Conservation (phyloP, 768 basidiomycete genomes). For the Leccinum sublutescens region DNA sequence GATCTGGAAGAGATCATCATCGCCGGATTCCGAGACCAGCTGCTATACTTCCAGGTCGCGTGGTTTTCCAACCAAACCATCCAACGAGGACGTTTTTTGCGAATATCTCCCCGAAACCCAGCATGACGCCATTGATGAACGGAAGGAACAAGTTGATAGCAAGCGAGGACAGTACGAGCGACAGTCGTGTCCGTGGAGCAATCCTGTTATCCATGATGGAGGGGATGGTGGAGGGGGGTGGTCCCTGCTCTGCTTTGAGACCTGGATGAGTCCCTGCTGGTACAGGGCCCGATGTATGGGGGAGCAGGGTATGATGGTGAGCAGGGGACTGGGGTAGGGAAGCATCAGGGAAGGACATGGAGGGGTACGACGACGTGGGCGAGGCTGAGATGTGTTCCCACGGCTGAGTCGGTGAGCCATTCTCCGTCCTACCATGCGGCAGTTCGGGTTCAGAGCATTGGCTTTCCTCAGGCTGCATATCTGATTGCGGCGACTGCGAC, state of each 20-base stretch:
- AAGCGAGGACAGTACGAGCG: slow-evolving; percentile 68
- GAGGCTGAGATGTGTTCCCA: slow-evolving; percentile 75
- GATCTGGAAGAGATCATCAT: slow-evolving; percentile 5
- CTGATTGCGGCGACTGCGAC: slow-evolving; percentile 4
- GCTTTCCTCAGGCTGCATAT: slow-evolving; percentile 32
- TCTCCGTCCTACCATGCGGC: slow-evolving; percentile 15
- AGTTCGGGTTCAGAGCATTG: not conserved
- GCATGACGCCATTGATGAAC: slow-evolving; percentile 93
- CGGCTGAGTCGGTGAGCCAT: slow-evolving; percentile 44
- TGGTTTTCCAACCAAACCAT: slow-evolving; percentile 45
- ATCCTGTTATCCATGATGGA: slow-evolving; percentile 70
- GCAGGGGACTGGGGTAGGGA: slow-evolving; percentile 50
- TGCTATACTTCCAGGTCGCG: slow-evolving; percentile 22
- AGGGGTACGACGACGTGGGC: slow-evolving; percentile 68
- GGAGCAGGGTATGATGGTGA: slow-evolving; percentile 22
- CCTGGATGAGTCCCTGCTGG: slow-evolving; percentile 16
- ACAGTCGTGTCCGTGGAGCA: slow-evolving; percentile 62
- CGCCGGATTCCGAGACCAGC: slow-evolving; percentile 27
- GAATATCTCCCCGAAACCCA: slow-evolving; percentile 94
- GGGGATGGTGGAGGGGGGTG: slow-evolving; percentile 50
- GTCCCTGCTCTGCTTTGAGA: slow-evolving; percentile 22
- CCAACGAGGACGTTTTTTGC: slow-evolving; percentile 71
- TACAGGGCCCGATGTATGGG: slow-evolving; percentile 5
- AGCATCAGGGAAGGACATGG: slow-evolving; percentile 69
- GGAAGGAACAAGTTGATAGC: slow-evolving; percentile 85